A percentile compares a stretch with the other conserved stretches of the same genome.
These are phyloP conservation scores for Evansstolkia leycettana DNA, from an alignment of 495 filamentous ascomycete genomes.

Conservation along the genomic window DNA sequence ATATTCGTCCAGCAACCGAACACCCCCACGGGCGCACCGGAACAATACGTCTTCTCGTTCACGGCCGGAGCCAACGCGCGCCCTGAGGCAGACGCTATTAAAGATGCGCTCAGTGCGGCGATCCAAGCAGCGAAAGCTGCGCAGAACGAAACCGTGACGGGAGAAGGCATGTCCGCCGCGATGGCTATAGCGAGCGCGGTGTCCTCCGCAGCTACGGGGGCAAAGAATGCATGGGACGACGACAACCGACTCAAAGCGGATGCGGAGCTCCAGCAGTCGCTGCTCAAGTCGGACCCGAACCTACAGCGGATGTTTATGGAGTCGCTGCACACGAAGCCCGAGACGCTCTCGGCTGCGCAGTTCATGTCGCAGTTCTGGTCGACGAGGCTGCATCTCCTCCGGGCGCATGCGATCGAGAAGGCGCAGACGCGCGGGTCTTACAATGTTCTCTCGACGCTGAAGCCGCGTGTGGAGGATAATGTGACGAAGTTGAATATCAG, in stretches of 20 bases:
- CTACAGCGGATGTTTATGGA: slow-evolving; percentile 75
- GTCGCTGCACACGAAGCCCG: slow-evolving; percentile 62
- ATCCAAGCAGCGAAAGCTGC: slow-evolving; percentile 55
- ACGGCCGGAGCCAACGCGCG: slow-evolving; percentile 65
- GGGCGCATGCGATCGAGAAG: slow-evolving; percentile 81
- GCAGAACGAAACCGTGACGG: slow-evolving; percentile 17
- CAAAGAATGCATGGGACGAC: slow-evolving; percentile 57
- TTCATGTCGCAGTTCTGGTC: slow-evolving; percentile 93
- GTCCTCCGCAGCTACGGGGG: slow-evolving; percentile 25
- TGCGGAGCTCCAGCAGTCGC: slow-evolving; percentile 68
- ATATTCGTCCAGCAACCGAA: slow-evolving; percentile 58
- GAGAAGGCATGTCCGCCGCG: slow-evolving; percentile 37
- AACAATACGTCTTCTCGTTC: slow-evolving; percentile 76
- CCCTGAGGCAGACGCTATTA: slow-evolving; percentile 71
- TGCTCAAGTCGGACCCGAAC: slow-evolving; percentile 61
- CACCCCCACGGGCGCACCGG: slow-evolving; percentile 36
- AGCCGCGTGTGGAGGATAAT: slow-evolving; percentile 65
- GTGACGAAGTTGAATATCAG: slow-evolving; percentile 71
- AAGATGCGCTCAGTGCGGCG: slow-evolving; percentile 62
- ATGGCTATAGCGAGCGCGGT: slow-evolving; percentile 50
- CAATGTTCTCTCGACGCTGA: slow-evolving; percentile 86
- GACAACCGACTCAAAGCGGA: slow-evolving; percentile 62
- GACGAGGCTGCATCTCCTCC: slow-evolving; percentile 66
- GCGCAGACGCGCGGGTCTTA: slow-evolving; percentile 76
- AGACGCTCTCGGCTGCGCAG: slow-evolving; percentile 59